These are phyloP conservation scores for Sporothrix mexicana DNA, from an alignment of 2,329 filamentous ascomycete genomes.

Conservation along the genomic window DNA sequence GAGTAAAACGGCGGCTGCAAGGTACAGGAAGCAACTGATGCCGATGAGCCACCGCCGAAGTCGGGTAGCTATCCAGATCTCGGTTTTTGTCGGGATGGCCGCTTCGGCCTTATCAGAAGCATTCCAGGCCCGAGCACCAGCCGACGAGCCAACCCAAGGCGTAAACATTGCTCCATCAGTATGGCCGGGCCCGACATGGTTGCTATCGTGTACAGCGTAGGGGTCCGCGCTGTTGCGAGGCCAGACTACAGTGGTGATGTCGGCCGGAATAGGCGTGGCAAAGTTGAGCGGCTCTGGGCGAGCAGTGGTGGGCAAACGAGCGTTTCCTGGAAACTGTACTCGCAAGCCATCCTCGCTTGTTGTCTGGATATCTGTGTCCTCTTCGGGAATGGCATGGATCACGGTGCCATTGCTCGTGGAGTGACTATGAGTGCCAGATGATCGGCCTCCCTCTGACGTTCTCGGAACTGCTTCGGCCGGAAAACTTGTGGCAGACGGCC, in stretches of 20 bases:
- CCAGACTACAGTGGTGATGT: neutral
- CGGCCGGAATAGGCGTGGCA: neutral
- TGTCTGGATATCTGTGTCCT: neutral
- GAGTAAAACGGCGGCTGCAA: conserved; percentile 77
- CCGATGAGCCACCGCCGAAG: conserved; percentile 66
- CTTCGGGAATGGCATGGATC: neutral
- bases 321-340: neutral
- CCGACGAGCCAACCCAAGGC: conserved; percentile 9
- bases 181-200: neutral
- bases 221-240: neutral
- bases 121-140: conserved; percentile 6
- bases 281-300: neutral
- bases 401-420: conserved; percentile 9
- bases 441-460: neutral
- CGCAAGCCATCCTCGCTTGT: too few relatives aligned
- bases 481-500: neutral
- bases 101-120: conserved; percentile 48
- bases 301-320: neutral
- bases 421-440: neutral
- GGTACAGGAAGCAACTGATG: conserved; percentile 71
- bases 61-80: conserved; percentile 51
- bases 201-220: neutral
- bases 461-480: neutral
- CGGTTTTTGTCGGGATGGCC: neutral
- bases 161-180: neutral